These are phyloP conservation scores for Neurospora sp. DNA, from an alignment of 495 filamentous ascomycete genomes.

Conservation along the genomic window DNA sequence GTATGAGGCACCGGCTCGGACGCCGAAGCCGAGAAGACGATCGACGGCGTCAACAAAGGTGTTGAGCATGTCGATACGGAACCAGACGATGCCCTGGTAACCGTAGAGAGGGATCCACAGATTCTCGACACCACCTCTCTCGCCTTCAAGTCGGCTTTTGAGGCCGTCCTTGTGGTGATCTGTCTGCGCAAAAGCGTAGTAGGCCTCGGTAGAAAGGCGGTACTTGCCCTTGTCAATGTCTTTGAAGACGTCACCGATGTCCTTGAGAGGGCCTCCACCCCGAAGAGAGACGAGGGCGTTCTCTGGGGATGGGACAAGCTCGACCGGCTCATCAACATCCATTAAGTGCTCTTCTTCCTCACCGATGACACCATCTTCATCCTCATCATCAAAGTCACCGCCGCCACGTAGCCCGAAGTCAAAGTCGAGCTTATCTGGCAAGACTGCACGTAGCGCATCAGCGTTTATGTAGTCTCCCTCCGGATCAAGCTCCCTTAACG, in stretches of 20 bases:
- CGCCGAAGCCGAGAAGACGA: conserved; percentile 18
- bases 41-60: conserved; percentile 24
- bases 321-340: not conserved
- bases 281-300: not conserved
- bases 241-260: not conserved
- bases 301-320: not conserved
- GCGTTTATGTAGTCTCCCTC: not conserved
- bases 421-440: conserved; percentile 2
- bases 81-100: conserved; percentile 21
- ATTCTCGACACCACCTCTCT: not conserved
- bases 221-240: not conserved
- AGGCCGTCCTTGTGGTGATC: not conserved
- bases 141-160: not conserved
- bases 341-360: not conserved
- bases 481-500: not conserved
- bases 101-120: conserved; percentile 15
- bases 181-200: not conserved
- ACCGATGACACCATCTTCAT: not conserved
- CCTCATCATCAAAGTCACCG: not conserved
- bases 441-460: conserved; percentile 1
- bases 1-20: conserved; percentile 13
- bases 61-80: conserved; percentile 6
- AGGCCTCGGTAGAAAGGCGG: not conserved
- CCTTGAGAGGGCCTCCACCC: not conserved
- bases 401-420: conserved; percentile 13